Evolutionary conservation across 768 basidiomycete species (phyloP), one percentile per base, ranked within the genome.

Genomic region (Suillus ampliporus): DNA sequence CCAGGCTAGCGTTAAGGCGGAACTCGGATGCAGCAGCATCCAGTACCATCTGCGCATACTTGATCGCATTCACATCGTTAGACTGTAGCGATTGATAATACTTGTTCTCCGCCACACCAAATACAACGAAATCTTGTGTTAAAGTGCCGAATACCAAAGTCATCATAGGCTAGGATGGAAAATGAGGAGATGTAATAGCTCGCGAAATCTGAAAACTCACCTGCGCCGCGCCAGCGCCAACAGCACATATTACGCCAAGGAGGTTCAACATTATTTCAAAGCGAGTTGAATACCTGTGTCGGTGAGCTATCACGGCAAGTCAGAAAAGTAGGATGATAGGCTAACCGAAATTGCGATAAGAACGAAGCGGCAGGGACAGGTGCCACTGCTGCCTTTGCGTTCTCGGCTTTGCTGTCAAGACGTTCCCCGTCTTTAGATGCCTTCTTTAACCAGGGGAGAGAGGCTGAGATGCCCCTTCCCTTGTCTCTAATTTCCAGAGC

Each of bases 161-260:
- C 79, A 81, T 79, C 38, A 77, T 61, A 3, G 76, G 78, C 73
- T 77, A 57, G 21, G 31, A 38, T 43, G 64, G 23, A 28, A 26
- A 0, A 57, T 34, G 15, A 59, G 28, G 3, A 26, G 10, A 41
- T 40, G 17, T n/a, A 41, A 9, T 44, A n/a, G 26, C 38, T 56
- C 31, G 52, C 19, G 59, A 60, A 58, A n/a, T n/a, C n/a, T 10
- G 40, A 15, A 57, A 21, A 69, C 81, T 41, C 63, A 91, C 91
- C 81, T 94, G 92, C 21, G 94, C 86, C 34, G 92, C 88, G 34
- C 95, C 95, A 26, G 90, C 88, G 0, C 81, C 88, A 23, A 82
- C 83, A 1, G 95, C 92, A 13, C 85, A 83, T 14, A 92, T 68
- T 31, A 97, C 62, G 41, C 94, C 95, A 65, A 96, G 79, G 34